Percentiles rank a stretch among this genome's conserved stretches.
phyloP scores from a whole-genome alignment of 257 asterid genomes.

The Nicotiana paniculata region DNA sequence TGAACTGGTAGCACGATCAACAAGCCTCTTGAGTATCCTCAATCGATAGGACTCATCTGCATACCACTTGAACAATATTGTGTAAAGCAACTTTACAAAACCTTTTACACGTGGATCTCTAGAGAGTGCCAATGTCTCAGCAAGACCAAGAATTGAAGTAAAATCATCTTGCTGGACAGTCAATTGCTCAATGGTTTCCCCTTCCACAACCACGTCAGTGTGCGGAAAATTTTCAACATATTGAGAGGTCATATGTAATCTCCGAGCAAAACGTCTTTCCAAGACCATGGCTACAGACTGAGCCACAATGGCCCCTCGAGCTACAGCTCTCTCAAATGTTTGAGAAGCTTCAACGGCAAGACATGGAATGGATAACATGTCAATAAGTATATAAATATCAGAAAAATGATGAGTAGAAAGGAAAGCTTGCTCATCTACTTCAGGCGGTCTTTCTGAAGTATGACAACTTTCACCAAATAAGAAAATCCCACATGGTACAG shows the following conservation, averaged over 20 bases:
- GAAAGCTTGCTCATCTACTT: conserved; percentile 44
- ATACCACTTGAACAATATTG: conserved; percentile 68
- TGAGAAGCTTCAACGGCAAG: conserved; percentile 84
- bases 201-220: conserved; percentile 45
- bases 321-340: conserved; percentile 87
- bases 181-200: conserved; percentile 59
- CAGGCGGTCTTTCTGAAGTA: conserved; percentile 36
- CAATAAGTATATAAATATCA: conserved; percentile 67
- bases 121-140: conserved; percentile 78
- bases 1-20: conserved; percentile 67
- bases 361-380: conserved; percentile 86
- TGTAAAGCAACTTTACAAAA: conserved; percentile 70
- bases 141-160: conserved; percentile 69
- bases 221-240: conserved; percentile 53
- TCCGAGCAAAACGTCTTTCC: conserved; percentile 64
- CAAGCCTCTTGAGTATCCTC: conserved; percentile 82
- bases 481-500: conserved; percentile 40
- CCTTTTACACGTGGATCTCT: conserved; percentile 54
- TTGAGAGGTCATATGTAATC: conserved; percentile 50
- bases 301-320: conserved; percentile 66
- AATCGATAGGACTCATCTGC: conserved; percentile 78
- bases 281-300: conserved; percentile 64
- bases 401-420: conserved; percentile 50
- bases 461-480: conserved; percentile 61
- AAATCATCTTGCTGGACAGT: conserved; percentile 68